Evolutionary conservation across 352 stramenopile genomes (phyloP), one percentile per base, ranked within the genome.

Genomic region (Phytophthora macrochlamydospora): DNA sequence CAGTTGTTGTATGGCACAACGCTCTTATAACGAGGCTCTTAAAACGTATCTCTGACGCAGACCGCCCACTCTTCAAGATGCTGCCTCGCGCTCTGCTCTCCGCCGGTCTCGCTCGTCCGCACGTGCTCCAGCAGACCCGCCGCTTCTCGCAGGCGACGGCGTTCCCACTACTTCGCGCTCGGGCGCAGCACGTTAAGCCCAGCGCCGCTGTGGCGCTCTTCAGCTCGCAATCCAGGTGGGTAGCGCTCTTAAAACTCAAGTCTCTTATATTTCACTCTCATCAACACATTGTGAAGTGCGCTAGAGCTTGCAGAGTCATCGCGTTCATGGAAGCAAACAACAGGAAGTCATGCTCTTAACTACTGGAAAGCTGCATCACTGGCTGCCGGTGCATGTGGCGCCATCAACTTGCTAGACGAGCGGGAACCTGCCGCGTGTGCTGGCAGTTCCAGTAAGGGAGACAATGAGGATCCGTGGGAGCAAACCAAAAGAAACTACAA

Each of bases 401-500:
- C 50, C 40, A 31, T 72, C 38, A 45, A 18, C 7, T 38, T 72
- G 11, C 30, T 68, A 28, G 60, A 71, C 13, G 54, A 66, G 4
- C 56, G 57, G 6, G 31, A 69, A 28, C 58, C 62, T 3, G 56
- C 63, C 0, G 42, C 59, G 9, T 78, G 71, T 62, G 66, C 66
- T 18, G 59, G 24, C 31, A 63, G 30, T n/a, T 63, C 62, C 4
- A 43, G 12, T 6, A 69, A 65, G 50, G 29, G 33, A 9, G 62
- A 69, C n/a, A 59, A 67, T 0, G 75, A 87, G 2, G 76, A 92
- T 56, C 44, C 83, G 0, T 29, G 92, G 37, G 81, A 81, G 55
- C 72, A 87, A 57, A 53, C 83, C 52, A 88, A 67, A 82, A 88
- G 56, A 89, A 89, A 55, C 46, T 91, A 7, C 63, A 83, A 53